Base-by-base conservation (phyloP, 2,329 filamentous ascomycete species). In the Daldinia sp. region DNA sequence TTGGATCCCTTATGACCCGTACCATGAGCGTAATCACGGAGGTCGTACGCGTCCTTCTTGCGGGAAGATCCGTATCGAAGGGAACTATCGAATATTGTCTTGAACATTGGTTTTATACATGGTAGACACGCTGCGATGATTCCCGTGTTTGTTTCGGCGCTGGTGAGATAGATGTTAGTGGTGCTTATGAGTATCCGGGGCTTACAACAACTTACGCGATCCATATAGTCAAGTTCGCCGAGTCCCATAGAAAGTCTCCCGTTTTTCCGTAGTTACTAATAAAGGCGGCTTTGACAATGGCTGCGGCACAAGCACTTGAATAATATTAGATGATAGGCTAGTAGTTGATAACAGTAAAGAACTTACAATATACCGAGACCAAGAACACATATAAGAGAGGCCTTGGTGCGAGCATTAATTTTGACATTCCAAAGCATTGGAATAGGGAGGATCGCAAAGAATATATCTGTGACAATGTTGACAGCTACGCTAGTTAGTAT, bases 181-280 rank as follows among this genome's bases (percentile, higher is more conserved):
- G 44, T 18, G 9, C 2, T n/a, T 13, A 6, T 18, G 5, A 23
- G 18, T 18, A 44, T 28, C 12, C 20, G 26, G 39, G 30, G 20
- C 3, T 18, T 12, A 28, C 39, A 39, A 28, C 39, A 39, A 70
- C 70, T 63, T 39, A 72, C 70, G 82, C 78, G 3, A 80, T 80
- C 83, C 83, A 85, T 63, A 85, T 81, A 10, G 83, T 85, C 1
- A 87, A 79, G 71, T 84, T 79, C 30, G 81, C 78, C 1, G 77
- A 82, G 65, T 83, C 81, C 82, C 82, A 83, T 0, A 85, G 75
- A 67, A 81, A 81, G 59, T 84, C 82, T 7, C 79, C 79, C 0
- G 73, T 70, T 18, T 78, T 79, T 10, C 81, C 82, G 56, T 83
- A 82, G 58, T 78, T 79, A 13, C 77, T 71, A 3, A 83, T 67